phyloP scores from a whole-genome alignment of 495 filamentous ascomycete genomes.

The Podospora australis region DNA sequence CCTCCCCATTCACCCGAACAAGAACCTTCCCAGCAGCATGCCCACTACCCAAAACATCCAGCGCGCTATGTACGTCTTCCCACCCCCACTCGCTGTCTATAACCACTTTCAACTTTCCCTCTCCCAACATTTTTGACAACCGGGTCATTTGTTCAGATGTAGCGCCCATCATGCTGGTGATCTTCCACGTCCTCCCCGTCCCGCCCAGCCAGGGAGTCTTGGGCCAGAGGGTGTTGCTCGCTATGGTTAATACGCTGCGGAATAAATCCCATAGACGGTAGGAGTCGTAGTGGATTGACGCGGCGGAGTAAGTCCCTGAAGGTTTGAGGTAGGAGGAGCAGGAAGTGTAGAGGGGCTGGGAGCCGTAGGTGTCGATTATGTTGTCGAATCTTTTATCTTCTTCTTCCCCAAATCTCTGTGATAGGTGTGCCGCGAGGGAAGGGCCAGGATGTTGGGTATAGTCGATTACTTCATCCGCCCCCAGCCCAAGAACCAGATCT shows the following conservation, averaged over 20 bases:
- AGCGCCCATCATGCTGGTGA: conserved; percentile 21
- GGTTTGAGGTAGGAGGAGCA: conserved; percentile 26
- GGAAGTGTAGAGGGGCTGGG: conserved; percentile 25
- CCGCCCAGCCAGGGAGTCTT: conserved; percentile 23
- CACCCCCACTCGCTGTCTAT: conserved; percentile 26
- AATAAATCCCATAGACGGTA: conserved; percentile 21
- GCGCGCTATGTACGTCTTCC: conserved; percentile 25
- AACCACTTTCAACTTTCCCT: conserved; percentile 25
- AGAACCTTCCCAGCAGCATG: conserved; percentile 30
- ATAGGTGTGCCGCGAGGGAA: conserved; percentile 19
- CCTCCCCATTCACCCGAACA: conserved; percentile 17
- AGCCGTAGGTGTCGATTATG: conserved; percentile 30
- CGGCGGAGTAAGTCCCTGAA: conserved; percentile 27
- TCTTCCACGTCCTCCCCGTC: conserved; percentile 24
- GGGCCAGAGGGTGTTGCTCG: conserved; percentile 27
- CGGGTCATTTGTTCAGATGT: conserved; percentile 23
- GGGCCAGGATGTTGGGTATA: conserved; percentile 17
- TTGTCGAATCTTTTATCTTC: conserved; percentile 22
- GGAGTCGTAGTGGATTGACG: conserved; percentile 18
- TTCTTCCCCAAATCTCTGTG: conserved; percentile 8
- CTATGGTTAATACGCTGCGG: conserved; percentile 16
- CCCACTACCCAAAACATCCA: conserved; percentile 20
- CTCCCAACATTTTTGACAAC: conserved; percentile 20
- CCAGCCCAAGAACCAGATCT: background rate
- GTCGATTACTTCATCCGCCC: conserved; percentile 17